These are phyloP conservation scores for Zygoascus meyerae DNA, from an alignment of 1,139 yeast species.

Conservation along the genomic window DNA sequence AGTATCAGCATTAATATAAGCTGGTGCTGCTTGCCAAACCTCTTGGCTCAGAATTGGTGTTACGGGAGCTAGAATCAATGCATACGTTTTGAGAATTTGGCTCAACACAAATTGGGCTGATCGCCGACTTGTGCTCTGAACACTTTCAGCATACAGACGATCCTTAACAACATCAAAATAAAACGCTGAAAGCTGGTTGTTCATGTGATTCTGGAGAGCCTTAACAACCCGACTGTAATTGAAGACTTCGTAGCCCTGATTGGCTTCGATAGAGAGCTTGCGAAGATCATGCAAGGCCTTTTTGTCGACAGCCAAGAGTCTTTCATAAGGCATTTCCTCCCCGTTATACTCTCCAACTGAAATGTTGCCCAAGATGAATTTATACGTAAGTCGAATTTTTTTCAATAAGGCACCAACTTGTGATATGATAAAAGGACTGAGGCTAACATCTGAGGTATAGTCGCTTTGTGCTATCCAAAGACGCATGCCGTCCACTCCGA, in stretches of 20 bases:
- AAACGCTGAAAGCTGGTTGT: slow-evolving; percentile 67
- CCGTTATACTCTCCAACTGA: slow-evolving; percentile 31
- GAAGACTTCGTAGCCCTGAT: slow-evolving; percentile 47
- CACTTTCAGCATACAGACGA: slow-evolving; percentile 65
- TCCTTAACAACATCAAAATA: slow-evolving; percentile 89
- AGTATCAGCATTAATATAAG: slow-evolving; percentile 30
- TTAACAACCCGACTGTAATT: slow-evolving; percentile 64
- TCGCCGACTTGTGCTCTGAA: slow-evolving; percentile 47
- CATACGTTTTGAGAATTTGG: slow-evolving; percentile 55
- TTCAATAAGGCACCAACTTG: slow-evolving; percentile 77
- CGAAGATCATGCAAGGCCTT: slow-evolving; percentile 53
- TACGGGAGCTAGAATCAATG: slow-evolving; percentile 69
- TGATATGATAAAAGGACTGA: slow-evolving; percentile 65
- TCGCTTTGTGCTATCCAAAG: slow-evolving; percentile 89
- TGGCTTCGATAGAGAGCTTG: slow-evolving; percentile 42
- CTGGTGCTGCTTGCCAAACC: slow-evolving; percentile 61
- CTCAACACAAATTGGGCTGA: slow-evolving; percentile 68
- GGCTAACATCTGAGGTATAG: slow-evolving; percentile 71
- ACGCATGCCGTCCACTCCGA: slow-evolving; percentile 89
- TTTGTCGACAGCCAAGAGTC: slow-evolving; percentile 56
- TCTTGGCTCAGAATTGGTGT: slow-evolving; percentile 83
- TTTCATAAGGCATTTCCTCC: slow-evolving; percentile 31
- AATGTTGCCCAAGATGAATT: slow-evolving; percentile 74
- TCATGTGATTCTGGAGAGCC: slow-evolving; percentile 64
- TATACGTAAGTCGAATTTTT: slow-evolving; percentile 76